Evolutionary conservation across 306 rosid species (phyloP), one percentile per base, ranked within the genome.

Genomic region (Canavalia gladiata): DNA sequence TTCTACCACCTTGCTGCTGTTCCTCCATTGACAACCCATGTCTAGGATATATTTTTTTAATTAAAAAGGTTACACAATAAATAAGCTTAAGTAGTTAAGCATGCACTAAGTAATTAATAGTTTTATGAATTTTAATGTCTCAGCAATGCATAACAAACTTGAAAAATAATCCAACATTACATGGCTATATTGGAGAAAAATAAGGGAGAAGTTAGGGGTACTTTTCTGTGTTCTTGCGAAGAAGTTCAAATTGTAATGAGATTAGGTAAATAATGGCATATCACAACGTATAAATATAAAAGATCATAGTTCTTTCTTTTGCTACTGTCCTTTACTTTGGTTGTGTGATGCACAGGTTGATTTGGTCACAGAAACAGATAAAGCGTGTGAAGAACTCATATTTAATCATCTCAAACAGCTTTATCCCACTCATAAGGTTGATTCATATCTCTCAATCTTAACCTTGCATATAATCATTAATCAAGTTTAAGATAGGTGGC

Each of bases 361-460:
- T 88, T 89, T 95, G 92, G 99, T 93, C 75, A 95, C 99, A 2
- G 99, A 90, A 88, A 93, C 99, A 81, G 99, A 95, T 77, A 95
- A 95, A 92, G 98, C 96, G 37, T 93, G 98, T 68, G 99, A 95
- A 84, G 98, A 90, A 46, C 90, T 93, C 85, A 93, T 95, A 58
- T 91, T 95, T 33, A 91, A 84, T 72, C 89, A 91, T 83, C 99
- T 95, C 84, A 90, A 90, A 87, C 79, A 90, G 77, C 92, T 82
- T 67, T 84, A 89, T 80, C 99, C 99, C 63, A 84, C 90, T 45
- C 99, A 95, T 72, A 92, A 93, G 98, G 99, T 91, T 81, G 42
- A 57, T 59, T 65, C 33, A 37, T 31, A 25, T 52, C 62, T 76
- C 13, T 76, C 71, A n/a, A 69, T 43, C 35, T 5, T 5, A 7